Percentiles rank a stretch among this genome's conserved stretches.
Conservation (phyloP, 192 early-diverging fungal genomes). For the Coemansia sp. region DNA sequence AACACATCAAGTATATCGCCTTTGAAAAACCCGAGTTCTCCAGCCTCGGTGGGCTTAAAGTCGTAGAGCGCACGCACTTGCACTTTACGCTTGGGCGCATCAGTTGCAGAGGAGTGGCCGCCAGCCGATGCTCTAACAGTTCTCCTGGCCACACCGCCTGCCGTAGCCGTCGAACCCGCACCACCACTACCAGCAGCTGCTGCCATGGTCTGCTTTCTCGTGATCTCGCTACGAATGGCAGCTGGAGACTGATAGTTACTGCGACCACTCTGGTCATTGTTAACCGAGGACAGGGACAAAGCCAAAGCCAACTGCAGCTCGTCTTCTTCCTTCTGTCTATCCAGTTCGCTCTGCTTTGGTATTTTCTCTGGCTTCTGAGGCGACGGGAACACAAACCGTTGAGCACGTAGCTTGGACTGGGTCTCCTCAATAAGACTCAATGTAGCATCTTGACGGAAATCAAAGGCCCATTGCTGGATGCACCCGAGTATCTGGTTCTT, state of each 20-base stretch:
- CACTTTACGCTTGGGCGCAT: slow-evolving; percentile 56
- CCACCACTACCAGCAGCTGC: background rate
- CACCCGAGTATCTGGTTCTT: slow-evolving; percentile 76
- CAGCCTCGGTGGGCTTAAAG: slow-evolving; percentile 82
- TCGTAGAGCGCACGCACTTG: slow-evolving; percentile 92
- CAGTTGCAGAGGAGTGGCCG: slow-evolving; percentile 9
- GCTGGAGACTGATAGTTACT: slow-evolving; percentile 33
- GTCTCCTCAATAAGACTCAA: slow-evolving; percentile 80
- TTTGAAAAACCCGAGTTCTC: slow-evolving; percentile 84
- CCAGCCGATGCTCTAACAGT: slow-evolving; percentile 18
- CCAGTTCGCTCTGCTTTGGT: slow-evolving; percentile 61
- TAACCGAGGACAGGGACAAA: slow-evolving; percentile 70
- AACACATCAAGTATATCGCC: slow-evolving; percentile 88
- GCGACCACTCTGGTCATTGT: background rate
- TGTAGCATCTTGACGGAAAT: slow-evolving; percentile 72
- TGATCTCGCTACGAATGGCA: slow-evolving; percentile 46
- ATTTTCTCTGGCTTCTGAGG: slow-evolving; percentile 82
- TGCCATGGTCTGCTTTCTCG: slow-evolving; percentile 37
- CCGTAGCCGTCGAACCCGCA: background rate
- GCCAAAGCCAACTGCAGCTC: slow-evolving; percentile 91
- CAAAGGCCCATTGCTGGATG: slow-evolving; percentile 89
- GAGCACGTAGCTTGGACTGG: slow-evolving; percentile 49
- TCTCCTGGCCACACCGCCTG: slow-evolving; percentile 12
- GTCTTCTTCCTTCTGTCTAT: slow-evolving; percentile 91
- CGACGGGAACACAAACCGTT: slow-evolving; percentile 64